Evolutionary conservation across 495 filamentous ascomycete species (phyloP).

Genomic region (Penicillium steckii): DNA sequence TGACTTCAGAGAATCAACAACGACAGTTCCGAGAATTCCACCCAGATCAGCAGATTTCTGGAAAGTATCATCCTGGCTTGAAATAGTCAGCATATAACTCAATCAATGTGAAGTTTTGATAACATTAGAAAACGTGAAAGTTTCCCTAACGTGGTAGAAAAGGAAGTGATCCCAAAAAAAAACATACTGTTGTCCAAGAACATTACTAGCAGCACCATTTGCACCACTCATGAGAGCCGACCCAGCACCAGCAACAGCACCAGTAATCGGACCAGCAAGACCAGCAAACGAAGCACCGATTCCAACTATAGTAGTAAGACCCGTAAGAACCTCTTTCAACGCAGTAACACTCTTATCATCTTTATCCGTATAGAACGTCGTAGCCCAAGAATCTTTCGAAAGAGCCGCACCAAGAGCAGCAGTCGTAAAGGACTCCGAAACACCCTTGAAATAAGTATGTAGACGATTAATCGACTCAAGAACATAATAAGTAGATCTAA

Average conservation of each 20-base stretch:
- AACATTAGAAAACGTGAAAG: too few species aligned
- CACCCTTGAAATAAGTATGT: slow-evolving; percentile 22
- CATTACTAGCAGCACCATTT: background rate
- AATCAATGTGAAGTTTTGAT: too few species aligned
- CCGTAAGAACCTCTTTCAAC: slow-evolving; percentile 16
- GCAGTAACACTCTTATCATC: slow-evolving; percentile 18
- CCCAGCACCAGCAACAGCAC: slow-evolving; percentile 14
- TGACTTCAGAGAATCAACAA: slow-evolving; percentile 15
- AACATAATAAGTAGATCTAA: slow-evolving; percentile 23
- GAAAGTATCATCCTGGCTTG: slow-evolving; percentile 21
- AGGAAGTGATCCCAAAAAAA: background rate
- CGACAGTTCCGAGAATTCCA: slow-evolving; percentile 17
- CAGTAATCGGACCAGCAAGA: slow-evolving; percentile 6
- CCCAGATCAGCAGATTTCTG: slow-evolving; percentile 28
- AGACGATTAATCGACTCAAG: slow-evolving; percentile 24
- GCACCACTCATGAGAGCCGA: slow-evolving; percentile 6
- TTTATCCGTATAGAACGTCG: slow-evolving; percentile 26
- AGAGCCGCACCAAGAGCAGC: slow-evolving; percentile 25
- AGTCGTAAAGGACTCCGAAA: slow-evolving; percentile 20
- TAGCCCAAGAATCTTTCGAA: slow-evolving; percentile 23
- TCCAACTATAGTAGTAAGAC: slow-evolving; percentile 16
- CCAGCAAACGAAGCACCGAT: slow-evolving; percentile 23
- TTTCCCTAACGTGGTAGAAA: background rate
- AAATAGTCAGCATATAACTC: too few species aligned
- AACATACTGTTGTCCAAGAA: slow-evolving; percentile 9